These are phyloP conservation scores for Microbotryum silenes-acaulis DNA, from an alignment of 1,284 basidiomycete genomes.

Conservation along the genomic window DNA sequence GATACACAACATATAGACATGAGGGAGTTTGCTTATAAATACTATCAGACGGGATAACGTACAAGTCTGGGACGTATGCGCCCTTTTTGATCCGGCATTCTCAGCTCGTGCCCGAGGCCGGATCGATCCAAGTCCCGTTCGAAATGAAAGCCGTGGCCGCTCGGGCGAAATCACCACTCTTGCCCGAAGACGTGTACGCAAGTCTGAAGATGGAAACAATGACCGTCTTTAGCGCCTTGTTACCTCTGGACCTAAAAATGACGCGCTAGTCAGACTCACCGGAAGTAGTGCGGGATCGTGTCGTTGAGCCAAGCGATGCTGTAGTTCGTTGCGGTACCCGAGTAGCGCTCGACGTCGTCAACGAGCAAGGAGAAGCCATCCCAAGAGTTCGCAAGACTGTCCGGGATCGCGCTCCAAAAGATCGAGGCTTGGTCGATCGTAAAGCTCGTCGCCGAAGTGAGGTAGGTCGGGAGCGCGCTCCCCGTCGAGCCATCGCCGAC, in stretches of 20 bases:
- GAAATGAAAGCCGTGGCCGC: slow-evolving; percentile 61
- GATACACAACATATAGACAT: too few relatives aligned
- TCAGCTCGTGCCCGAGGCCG: slow-evolving; percentile 16
- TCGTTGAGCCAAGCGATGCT: slow-evolving; percentile 56
- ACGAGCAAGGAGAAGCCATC: slow-evolving; percentile 68
- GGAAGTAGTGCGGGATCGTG: slow-evolving; percentile 67
- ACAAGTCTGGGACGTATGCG: too few relatives aligned
- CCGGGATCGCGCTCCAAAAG: slow-evolving; percentile 54
- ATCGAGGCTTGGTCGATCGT: slow-evolving; percentile 54
- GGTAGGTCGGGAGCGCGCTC: slow-evolving; percentile 60
- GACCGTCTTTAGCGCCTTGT: not conserved
- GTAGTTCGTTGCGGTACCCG: slow-evolving; percentile 58
- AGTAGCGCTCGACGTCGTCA: slow-evolving; percentile 73
- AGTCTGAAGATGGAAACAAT: slow-evolving; percentile 7
- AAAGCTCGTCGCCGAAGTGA: slow-evolving; percentile 60
- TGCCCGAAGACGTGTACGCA: slow-evolving; percentile 45
- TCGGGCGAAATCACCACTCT: slow-evolving; percentile 70
- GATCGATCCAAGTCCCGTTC: slow-evolving; percentile 65
- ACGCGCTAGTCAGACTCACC: slow-evolving; percentile 1
- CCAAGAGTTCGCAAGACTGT: slow-evolving; percentile 39
- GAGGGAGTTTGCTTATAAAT: too few relatives aligned
- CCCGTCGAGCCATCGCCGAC: slow-evolving; percentile 64
- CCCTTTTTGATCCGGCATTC: too few relatives aligned
- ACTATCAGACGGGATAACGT: too few relatives aligned
- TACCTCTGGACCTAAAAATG: not conserved